Base-by-base conservation (phyloP, 768 basidiomycete species). In the Suillus spraguei region DNA sequence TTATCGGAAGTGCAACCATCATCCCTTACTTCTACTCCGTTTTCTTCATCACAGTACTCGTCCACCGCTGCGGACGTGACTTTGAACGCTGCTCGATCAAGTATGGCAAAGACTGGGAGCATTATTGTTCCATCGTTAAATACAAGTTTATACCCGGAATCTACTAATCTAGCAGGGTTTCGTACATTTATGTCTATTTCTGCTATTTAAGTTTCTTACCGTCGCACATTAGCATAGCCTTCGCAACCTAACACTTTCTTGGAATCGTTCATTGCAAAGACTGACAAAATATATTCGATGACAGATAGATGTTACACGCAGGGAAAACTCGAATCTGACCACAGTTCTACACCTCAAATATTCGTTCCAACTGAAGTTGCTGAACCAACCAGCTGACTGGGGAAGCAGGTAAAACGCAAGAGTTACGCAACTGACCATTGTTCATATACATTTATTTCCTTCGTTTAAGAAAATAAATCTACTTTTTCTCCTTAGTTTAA, bases 21-120 rank as follows among this genome's bases (percentile, higher is more conserved):
- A 97, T 99, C 72, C 95, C 95, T 1, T 96, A 96, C 80, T 99
- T 94, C 79, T 99, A 99, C 78, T 94, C 94, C 14, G 82, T 95
- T 58, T 99, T 99, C 85, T 99, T 99, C 83, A 89, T 97, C 71
- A 85, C 85, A 52, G 96, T 99, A 24, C 87, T 99, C 61, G 82
- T 94, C 46, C 97, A 99, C 72, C 87, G 97, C 41, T 92, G 90
- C 69, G 85, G 90, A 0, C 88, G 97, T 60, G 97, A 99, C 82
- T 97, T 99, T 76, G 97, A 96, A 76, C 84, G 96, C 82, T 95
- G 95, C 76, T 88, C 89, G 3, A 75, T 85, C 68, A 98, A 98
- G 79, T 98, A 97, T 70, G 94, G 94, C 38, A 93, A 95, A 68
- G 95, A 97, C 74, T 97, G 95, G 94, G 92, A 94, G 22, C 85